phyloP scores from a whole-genome alignment of 2,329 filamentous ascomycete genomes.

The Monosporascus sp. region DNA sequence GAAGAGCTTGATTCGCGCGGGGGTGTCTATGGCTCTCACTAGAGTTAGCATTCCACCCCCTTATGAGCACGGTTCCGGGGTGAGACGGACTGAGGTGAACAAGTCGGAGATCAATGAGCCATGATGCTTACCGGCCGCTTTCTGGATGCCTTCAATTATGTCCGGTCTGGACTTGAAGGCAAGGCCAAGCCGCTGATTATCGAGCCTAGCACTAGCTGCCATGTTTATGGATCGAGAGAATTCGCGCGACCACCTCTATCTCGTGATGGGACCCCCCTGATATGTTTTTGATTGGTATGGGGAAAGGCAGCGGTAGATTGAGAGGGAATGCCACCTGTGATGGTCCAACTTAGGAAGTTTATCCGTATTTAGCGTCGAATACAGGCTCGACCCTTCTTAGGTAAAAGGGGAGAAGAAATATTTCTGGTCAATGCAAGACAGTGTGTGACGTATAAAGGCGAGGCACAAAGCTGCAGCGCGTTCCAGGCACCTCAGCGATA shows the following conservation, averaged over 20 bases:
- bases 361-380: too few relatives aligned
- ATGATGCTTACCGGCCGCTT: slow-evolving; percentile 42
- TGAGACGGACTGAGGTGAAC: background rate
- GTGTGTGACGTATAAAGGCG: background rate
- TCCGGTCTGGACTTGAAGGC: slow-evolving; percentile 53
- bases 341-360: too few relatives aligned
- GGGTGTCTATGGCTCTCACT: slow-evolving; percentile 37
- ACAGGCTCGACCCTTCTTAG: too few relatives aligned
- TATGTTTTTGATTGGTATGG: background rate
- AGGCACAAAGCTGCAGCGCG: background rate
- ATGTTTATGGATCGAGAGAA: slow-evolving; percentile 24
- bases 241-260: background rate
- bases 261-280: background rate
- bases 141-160: slow-evolving; percentile 47
- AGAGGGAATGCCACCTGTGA: too few relatives aligned
- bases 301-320: background rate
- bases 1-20: slow-evolving; percentile 45
- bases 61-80: background rate
- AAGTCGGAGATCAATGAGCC: background rate
- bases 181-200: slow-evolving; percentile 42
- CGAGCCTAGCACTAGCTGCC: slow-evolving; percentile 36
- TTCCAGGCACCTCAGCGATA: background rate
- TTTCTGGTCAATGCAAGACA: background rate
- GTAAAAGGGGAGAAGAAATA: background rate
- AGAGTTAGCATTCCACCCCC: slow-evolving; percentile 4